Base-by-base conservation (phyloP, 1,139 yeast genomes). In the Pichia sorboxylosa region DNA sequence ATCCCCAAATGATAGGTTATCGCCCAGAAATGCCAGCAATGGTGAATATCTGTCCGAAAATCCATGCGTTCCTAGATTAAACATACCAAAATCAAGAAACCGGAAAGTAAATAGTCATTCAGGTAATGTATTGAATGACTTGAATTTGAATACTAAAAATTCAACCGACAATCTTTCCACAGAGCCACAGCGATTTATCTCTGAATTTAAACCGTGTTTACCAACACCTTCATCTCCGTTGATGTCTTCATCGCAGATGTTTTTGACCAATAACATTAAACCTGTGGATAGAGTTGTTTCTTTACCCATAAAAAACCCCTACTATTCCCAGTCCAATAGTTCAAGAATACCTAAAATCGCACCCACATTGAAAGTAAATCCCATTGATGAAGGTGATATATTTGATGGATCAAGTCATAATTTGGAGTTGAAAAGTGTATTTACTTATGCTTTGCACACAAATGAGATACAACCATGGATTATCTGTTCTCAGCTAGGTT, bases 401-500 rank as follows among this genome's bases (percentile, higher is more conserved):
- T 11, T 9, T 11, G 22, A 20, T 20, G 11, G 22, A 9, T 8
- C 22, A 20, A 20, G 11, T 9, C 8, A 20, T 20, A 20, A 8
- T 20, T 16, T 5, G n/a, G 7, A 23, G 16, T 22, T 23, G 13
- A 11, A 11, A n/a, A 7, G 7, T 7, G 14, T 23, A 10, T 7
- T 10, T 6, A 23, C 25, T 7, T 23, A 10, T 20, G 25, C 14
- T 13, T 16, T 22, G 13, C 19, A 4, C 7, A 14, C 30, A 22
- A 28, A 19, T 15, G 24, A 28, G 15, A 18, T 10, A 9, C 52
- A 47, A 27, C 21, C 24, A 6, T 53, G 55, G 55, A 48, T 52
- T 26, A 56, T 65, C 17, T 32, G 57, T 30, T 63, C 59, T 29
- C 59, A 59, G 39, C 61, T 66, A 45, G 72, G 78, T 9, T 69